These are phyloP conservation scores for Dunaliella primolecta DNA, from an alignment of 139 green algal genomes.

Conservation along the genomic window DNA sequence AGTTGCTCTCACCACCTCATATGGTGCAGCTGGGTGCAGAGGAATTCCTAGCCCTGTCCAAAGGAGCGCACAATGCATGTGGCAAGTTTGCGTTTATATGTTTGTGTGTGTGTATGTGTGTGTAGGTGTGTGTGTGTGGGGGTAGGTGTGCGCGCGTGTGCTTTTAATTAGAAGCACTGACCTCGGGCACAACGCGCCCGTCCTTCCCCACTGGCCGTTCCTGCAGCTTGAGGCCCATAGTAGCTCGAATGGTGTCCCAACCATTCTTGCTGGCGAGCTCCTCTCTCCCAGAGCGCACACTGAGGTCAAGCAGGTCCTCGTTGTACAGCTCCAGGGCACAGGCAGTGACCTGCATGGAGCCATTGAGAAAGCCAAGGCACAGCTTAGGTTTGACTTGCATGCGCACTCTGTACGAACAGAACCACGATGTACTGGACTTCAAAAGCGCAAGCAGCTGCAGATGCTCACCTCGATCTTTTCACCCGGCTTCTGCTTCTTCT, in stretches of 20 bases:
- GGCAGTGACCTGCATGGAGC: constrained; percentile 37
- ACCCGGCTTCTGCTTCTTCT: constrained; percentile 48
- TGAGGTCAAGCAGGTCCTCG: constrained; percentile 68
- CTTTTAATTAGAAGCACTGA: too few species aligned
- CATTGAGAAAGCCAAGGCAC: not conserved
- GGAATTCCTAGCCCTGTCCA: too few species aligned
- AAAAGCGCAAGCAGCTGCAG: not conserved
- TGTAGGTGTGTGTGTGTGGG: too few species aligned
- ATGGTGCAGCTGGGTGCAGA: too few species aligned
- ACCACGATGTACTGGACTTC: too few species aligned
- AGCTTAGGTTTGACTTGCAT: too few species aligned
- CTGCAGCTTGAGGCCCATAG: constrained; percentile 40
- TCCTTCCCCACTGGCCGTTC: constrained; percentile 52
- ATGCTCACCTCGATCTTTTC: constrained; percentile 43
- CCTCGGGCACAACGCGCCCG: constrained; percentile 51
- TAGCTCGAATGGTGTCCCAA: constrained; percentile 22
- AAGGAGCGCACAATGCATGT: too few species aligned
- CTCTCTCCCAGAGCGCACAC: constrained; percentile 15
- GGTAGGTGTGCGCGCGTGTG: too few species aligned
- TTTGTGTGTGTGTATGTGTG: too few species aligned
- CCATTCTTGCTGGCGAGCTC: not conserved
- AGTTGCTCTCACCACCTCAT: too few species aligned
- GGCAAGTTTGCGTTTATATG: too few species aligned
- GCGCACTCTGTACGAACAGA: too few species aligned
- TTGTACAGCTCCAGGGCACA: constrained; percentile 74